Evolutionary conservation across 108 stramenopile species (phyloP).

Genomic region (Nannochloropsis salina): DNA sequence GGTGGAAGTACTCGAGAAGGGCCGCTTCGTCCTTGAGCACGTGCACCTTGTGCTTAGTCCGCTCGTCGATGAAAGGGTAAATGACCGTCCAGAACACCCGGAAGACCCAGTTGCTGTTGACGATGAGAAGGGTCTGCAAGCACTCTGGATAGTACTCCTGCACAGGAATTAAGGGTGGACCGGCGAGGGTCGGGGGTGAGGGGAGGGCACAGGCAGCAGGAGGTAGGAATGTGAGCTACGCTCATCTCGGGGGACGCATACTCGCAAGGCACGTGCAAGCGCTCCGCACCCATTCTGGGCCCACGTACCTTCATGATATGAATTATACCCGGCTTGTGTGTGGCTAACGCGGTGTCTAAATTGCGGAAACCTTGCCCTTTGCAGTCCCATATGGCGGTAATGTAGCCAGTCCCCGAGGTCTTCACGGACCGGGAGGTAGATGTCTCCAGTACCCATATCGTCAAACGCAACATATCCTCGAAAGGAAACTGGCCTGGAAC

Average conservation of each 20-base stretch:
- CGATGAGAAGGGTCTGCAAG: constrained; percentile 12
- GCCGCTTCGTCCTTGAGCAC: neutral
- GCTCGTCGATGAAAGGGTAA: neutral
- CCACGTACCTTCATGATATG: neutral
- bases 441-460: neutral
- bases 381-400: neutral
- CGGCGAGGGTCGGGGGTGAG: neutral
- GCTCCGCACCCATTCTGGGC: too few species aligned
- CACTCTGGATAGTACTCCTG: constrained; percentile 10
- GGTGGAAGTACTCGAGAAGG: neutral
- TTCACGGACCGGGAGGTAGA: neutral
- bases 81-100: neutral
- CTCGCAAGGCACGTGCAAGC: too few species aligned
- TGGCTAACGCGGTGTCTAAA: constrained; percentile 14
- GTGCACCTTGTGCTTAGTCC: neutral
- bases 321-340: neutral
- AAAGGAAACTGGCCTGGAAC: neutral
- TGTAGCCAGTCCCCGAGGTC: neutral
- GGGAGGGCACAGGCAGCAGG: neutral
- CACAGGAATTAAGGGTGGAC: neutral
- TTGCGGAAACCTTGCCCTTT: constrained; percentile 3
- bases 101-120: constrained; percentile 1
- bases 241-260: too few species aligned
- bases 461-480: constrained; percentile 2
- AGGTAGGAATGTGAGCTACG: too few species aligned